Conservation (phyloP, 2,329 filamentous ascomycete species). For the Alternaria solani region DNA sequence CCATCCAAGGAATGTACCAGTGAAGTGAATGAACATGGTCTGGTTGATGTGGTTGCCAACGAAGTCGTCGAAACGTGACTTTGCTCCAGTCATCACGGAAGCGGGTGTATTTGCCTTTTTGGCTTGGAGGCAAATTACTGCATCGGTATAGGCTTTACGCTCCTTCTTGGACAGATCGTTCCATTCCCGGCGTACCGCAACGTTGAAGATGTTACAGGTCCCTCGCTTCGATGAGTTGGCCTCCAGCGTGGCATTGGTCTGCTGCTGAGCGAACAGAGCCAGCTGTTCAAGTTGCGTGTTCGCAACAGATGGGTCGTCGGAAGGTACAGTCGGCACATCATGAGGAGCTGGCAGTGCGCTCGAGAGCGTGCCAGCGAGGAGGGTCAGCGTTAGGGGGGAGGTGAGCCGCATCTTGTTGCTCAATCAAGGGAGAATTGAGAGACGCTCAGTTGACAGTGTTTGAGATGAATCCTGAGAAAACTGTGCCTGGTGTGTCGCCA, state of each 20-base stretch:
- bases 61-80: slow-evolving; percentile 49
- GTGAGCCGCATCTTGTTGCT: slow-evolving; percentile 37
- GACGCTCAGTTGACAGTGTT: not conserved
- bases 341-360: slow-evolving; percentile 36
- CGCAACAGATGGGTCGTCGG: slow-evolving; percentile 32
- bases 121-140: slow-evolving; percentile 45
- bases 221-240: slow-evolving; percentile 30
- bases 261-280: slow-evolving; percentile 29
- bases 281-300: slow-evolving; percentile 35
- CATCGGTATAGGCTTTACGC: slow-evolving; percentile 47
- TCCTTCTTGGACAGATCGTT: slow-evolving; percentile 34
- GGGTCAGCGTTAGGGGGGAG: slow-evolving; percentile 29
- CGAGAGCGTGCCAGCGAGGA: slow-evolving; percentile 35
- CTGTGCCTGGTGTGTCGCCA: not conserved
- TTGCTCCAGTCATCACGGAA: slow-evolving; percentile 39
- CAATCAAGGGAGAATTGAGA: not conserved
- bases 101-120: slow-evolving; percentile 42
- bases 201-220: slow-evolving; percentile 33
- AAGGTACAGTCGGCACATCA: slow-evolving; percentile 31
- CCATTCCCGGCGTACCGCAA: slow-evolving; percentile 42
- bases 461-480: not conserved
- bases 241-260: slow-evolving; percentile 26
- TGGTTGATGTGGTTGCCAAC: slow-evolving; percentile 50
- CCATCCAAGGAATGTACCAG: slow-evolving; percentile 46
- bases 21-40: slow-evolving; percentile 46